Evolutionary conservation across 495 filamentous ascomycete species (phyloP), one percentile per base, ranked within the genome.

Genomic region (Amorphotheca resinae): DNA sequence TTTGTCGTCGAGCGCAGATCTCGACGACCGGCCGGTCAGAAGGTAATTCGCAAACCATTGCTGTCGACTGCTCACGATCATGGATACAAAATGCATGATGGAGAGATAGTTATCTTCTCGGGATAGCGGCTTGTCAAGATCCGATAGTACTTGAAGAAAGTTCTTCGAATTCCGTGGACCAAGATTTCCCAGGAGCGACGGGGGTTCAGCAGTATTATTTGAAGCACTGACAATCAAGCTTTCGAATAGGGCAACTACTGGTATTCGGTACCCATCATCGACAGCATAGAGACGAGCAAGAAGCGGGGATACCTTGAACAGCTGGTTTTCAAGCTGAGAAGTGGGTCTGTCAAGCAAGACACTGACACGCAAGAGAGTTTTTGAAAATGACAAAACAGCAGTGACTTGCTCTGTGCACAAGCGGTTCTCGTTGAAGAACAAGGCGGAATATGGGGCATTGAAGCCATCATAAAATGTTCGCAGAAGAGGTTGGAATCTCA

Each of bases 31-130:
- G 18, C 91, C 91, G 3, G 88, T 94, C 20, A 96, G 77, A 38
- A 96, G 71, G 55, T 86, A 89, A 33, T 93, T 85, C 0, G 89
- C 79, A 64, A 99, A 80, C 80, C 93, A 96, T 55, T 93, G 87
- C 50, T 99, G 91, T 41, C 85, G 79, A 54, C 84, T 87, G 53
- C 84, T 82, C 35, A 96, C 73, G 35, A 95, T 76, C n/a, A 77
- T 79, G 21, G 89, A 81, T 23, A 95, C 76, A 43, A 99, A 75
- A 39, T 70, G 74, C 91, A 91, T 96, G 38, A 87, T 80, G 17
- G 68, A 65, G 37, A 74, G 68, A 17, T 79, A 70, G 31, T 87
- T 65, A 4, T 63, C 53, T 3, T 66, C 59, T 49, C 84, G 69
- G 38, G 69, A 62, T 22, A 89, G 65, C 9, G 87, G 87, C 51